Percentiles rank a stretch among this genome's conserved stretches.
phyloP scores from a whole-genome alignment of 495 filamentous ascomycete species.

The Aspergillus ostianus region DNA sequence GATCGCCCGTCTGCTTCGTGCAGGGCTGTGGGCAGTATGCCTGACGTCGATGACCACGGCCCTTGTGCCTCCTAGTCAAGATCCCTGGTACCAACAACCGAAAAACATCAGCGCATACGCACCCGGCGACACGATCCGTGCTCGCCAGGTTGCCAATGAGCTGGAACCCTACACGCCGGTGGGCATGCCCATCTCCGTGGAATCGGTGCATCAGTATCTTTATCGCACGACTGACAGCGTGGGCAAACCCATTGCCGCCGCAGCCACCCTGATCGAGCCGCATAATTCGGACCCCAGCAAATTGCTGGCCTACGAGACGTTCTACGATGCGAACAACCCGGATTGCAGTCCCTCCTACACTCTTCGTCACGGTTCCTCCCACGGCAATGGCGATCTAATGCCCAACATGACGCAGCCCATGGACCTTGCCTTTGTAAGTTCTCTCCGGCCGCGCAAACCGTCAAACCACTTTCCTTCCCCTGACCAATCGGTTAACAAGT shows the following conservation, averaged over 20 bases:
- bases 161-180: conserved; percentile 13
- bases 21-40: background rate
- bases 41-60: background rate
- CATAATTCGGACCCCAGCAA: conserved; percentile 17
- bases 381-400: background rate
- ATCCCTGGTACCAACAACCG: conserved; percentile 18
- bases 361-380: conserved; percentile 6
- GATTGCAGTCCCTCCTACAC: conserved; percentile 24
- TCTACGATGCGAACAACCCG: conserved; percentile 17
- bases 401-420: conserved; percentile 11
- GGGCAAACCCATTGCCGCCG: conserved; percentile 16
- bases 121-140: conserved; percentile 16
- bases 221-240: conserved; percentile 23
- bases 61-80: conserved; percentile 10
- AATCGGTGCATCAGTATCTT: conserved; percentile 14
- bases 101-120: conserved; percentile 11
- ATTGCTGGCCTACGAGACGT: conserved; percentile 18
- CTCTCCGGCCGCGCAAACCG: background rate
- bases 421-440: conserved; percentile 16
- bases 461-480: background rate
- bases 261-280: conserved; percentile 21
- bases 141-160: conserved; percentile 9
- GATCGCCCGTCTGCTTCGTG: background rate
- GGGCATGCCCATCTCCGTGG: conserved; percentile 14
- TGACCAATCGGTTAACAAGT: background rate